Conservation (phyloP, 2,329 filamentous ascomycete genomes). For the Alternaria solani region DNA sequence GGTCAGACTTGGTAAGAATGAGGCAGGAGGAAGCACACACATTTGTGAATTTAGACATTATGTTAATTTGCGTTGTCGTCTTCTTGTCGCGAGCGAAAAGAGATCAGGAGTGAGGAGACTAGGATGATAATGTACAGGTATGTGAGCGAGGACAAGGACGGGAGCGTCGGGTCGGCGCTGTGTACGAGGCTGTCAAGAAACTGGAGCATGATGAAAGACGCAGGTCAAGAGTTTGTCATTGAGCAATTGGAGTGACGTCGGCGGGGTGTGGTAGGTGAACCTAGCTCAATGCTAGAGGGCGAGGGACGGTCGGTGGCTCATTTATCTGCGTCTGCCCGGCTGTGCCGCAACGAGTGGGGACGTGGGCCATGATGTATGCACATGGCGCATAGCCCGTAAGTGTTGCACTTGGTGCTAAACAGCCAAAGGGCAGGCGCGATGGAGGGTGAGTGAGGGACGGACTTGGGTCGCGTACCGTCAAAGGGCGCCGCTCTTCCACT, state of each 20-base stretch:
- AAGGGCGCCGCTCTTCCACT: conserved; percentile 8
- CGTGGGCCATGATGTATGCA: conserved; percentile 8
- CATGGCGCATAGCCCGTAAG: neutral
- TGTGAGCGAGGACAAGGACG: conserved; percentile 40
- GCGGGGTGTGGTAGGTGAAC: conserved; percentile 15
- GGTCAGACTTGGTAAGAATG: conserved; percentile 4
- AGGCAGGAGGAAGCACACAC: conserved; percentile 21
- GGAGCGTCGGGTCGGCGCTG: conserved; percentile 43
- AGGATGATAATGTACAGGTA: conserved; percentile 43
- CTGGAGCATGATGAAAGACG: conserved; percentile 30
- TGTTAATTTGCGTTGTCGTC: conserved; percentile 17
- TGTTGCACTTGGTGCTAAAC: neutral
- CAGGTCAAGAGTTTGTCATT: conserved; percentile 9
- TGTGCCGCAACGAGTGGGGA: conserved; percentile 2
- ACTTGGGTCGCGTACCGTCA: conserved; percentile 3
- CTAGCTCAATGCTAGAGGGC: conserved; percentile 7
- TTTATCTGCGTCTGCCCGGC: conserved; percentile 5
- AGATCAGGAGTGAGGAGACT: conserved; percentile 33
- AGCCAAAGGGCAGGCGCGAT: neutral
- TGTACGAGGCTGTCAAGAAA: conserved; percentile 40
- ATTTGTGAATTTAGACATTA: conserved; percentile 35
- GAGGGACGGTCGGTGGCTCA: conserved; percentile 2
- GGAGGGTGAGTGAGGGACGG: neutral
- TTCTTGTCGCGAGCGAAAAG: conserved; percentile 29
- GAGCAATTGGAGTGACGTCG: conserved; percentile 24